These are phyloP conservation scores for Argentina anserina DNA, from an alignment of 306 rosid species.

Conservation along the genomic window DNA sequence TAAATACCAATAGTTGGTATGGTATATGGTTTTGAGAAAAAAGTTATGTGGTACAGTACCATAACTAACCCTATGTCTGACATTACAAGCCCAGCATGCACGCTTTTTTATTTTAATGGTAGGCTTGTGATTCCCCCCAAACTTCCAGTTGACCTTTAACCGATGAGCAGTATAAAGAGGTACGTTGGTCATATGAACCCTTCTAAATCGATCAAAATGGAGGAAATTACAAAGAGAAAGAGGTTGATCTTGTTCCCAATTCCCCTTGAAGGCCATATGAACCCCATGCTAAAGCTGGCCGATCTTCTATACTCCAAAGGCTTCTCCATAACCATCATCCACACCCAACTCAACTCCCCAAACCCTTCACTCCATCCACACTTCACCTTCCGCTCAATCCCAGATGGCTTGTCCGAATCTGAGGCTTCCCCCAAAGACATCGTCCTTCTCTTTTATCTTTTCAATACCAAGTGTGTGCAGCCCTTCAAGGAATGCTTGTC, in stretches of 20 bases:
- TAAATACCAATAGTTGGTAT: no score
- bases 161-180: background rate
- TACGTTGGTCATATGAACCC: background rate
- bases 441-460: background rate
- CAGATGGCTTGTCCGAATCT: background rate
- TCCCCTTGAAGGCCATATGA: slow-evolving; percentile 1
- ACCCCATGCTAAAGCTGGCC: background rate
- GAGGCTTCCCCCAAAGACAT: background rate
- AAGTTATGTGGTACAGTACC: no score
- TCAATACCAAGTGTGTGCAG: slow-evolving; percentile 17
- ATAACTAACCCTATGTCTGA: no score
- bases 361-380: slow-evolving; percentile 17
- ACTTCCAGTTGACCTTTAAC: no score
- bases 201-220: background rate
- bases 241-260: background rate
- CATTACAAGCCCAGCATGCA: no score
- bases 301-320: slow-evolving; percentile 20
- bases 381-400: slow-evolving; percentile 20
- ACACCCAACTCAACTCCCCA: slow-evolving; percentile 21
- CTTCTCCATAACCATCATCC: slow-evolving; percentile 33
- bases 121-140: no score
- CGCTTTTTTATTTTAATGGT: no score
- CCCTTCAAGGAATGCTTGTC: slow-evolving; percentile 31
- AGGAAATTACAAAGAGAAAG: background rate
- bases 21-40: no score